Conservation (phyloP, 2,329 filamentous ascomycete genomes). For the Westerdykella sp. region DNA sequence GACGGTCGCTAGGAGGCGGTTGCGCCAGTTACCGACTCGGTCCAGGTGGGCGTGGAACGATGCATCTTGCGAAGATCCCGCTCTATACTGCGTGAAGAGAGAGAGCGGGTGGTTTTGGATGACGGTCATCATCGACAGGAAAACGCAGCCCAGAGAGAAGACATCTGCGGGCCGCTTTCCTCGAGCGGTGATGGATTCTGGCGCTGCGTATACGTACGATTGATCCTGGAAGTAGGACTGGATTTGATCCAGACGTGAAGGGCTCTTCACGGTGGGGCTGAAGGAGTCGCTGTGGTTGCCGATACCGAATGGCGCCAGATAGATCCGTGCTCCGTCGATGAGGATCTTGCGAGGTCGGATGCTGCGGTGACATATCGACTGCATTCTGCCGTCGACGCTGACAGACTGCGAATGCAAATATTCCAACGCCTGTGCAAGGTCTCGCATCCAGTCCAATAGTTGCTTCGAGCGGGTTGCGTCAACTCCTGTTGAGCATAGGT, state of each 20-base stretch:
- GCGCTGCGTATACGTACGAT: slow-evolving; percentile 35
- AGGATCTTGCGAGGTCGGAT: slow-evolving; percentile 38
- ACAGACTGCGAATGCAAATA: slow-evolving; percentile 30
- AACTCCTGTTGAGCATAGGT: slow-evolving; percentile 23
- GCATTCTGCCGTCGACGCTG: slow-evolving; percentile 2
- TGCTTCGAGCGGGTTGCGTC: slow-evolving; percentile 29
- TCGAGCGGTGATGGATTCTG: slow-evolving; percentile 33
- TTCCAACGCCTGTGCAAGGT: slow-evolving; percentile 35
- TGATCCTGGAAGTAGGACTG: slow-evolving; percentile 30
- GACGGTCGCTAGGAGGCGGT: slow-evolving; percentile 25
- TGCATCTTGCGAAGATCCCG: slow-evolving; percentile 29
- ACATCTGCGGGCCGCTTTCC: slow-evolving; percentile 36
- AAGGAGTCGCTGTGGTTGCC: slow-evolving; percentile 21
- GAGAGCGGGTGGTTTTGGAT: slow-evolving; percentile 32
- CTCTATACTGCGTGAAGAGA: slow-evolving; percentile 31
- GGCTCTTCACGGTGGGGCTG: slow-evolving; percentile 23
- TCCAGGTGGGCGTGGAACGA: slow-evolving; percentile 38
- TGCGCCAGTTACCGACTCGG: slow-evolving; percentile 31
- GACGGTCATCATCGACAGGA: slow-evolving; percentile 36
- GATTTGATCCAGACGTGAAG: slow-evolving; percentile 26
- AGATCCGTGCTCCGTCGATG: slow-evolving; percentile 30
- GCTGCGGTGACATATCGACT: slow-evolving; percentile 32
- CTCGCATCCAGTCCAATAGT: slow-evolving; percentile 38
- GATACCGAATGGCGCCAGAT: slow-evolving; percentile 35
- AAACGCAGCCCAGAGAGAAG: slow-evolving; percentile 37